A percentile compares a stretch with the other conserved stretches of the same genome.
Evolutionary conservation across 768 basidiomycete genomes (phyloP).

Genomic region (Fistulinella prunicolor): DNA sequence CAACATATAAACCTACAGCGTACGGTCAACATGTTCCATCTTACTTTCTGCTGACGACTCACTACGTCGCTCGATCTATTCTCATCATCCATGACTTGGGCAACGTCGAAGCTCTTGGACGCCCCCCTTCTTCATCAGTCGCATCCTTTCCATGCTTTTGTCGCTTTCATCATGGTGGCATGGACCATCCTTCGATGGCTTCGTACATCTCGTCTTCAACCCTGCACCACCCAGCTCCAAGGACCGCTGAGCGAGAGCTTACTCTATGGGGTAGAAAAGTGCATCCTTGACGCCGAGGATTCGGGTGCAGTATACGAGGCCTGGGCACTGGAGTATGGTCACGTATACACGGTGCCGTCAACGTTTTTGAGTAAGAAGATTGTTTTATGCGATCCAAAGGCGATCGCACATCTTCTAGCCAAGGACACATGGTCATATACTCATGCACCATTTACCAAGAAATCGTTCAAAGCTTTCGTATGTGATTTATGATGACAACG

Average conservation of each 20-base stretch:
- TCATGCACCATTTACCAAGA: slow-evolving; percentile 34
- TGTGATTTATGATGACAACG: background rate
- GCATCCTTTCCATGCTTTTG: background rate
- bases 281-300: background rate
- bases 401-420: slow-evolving; percentile 15
- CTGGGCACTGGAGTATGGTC: slow-evolving; percentile 23
- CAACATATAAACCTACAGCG: too few species aligned
- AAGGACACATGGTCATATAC: slow-evolving; percentile 36
- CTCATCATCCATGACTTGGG: background rate
- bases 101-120: background rate
- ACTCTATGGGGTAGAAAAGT: slow-evolving; percentile 16
- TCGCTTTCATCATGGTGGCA: background rate
- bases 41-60: too few species aligned
- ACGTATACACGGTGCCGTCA: slow-evolving; percentile 13
- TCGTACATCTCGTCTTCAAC: background rate
- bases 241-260: slow-evolving; percentile 21
- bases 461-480: slow-evolving; percentile 27
- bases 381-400: slow-evolving; percentile 41
- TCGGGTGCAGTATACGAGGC: slow-evolving; percentile 15
- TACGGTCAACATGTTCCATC: too few species aligned
- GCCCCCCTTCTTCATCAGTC: background rate
- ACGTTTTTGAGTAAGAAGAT: slow-evolving; percentile 10
- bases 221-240: slow-evolving; percentile 12
- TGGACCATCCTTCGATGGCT: slow-evolving; percentile 13
- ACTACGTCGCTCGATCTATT: background rate